These are phyloP conservation scores for Phoenix roebelenii DNA, from an alignment of 176 grass and related monocot genomes.

Conservation along the genomic window DNA sequence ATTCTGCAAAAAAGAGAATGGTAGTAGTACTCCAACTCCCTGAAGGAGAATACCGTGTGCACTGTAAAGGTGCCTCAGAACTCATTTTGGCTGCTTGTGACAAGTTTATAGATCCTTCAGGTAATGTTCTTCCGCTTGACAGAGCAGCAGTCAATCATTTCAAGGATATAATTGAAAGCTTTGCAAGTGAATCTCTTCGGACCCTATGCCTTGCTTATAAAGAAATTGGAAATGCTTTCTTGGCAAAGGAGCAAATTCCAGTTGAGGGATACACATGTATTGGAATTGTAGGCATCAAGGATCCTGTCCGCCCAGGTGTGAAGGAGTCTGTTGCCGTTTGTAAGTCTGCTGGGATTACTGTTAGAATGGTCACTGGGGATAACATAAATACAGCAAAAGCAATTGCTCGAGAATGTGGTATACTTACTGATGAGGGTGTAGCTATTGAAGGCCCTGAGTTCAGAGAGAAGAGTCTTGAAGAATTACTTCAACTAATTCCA, in stretches of 20 bases:
- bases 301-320: slow-evolving; percentile 12
- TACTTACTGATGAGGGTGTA: slow-evolving; percentile 10
- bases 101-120: slow-evolving; percentile 11
- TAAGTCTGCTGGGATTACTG: slow-evolving; percentile 10
- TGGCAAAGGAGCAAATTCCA: not conserved
- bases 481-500: slow-evolving; percentile 6
- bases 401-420: slow-evolving; percentile 18
- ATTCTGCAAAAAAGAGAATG: slow-evolving; percentile 15
- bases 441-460: slow-evolving; percentile 16
- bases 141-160: slow-evolving; percentile 4
- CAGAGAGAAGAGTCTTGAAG: slow-evolving; percentile 6
- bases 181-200: slow-evolving; percentile 14
- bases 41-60: slow-evolving; percentile 1
- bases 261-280: slow-evolving; percentile 11
- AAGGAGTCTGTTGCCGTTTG: slow-evolving; percentile 15
- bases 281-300: slow-evolving; percentile 18
- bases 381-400: slow-evolving; percentile 21
- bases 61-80: slow-evolving; percentile 18
- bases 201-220: slow-evolving; percentile 15
- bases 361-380: slow-evolving; percentile 14
- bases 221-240: slow-evolving; percentile 5
- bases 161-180: slow-evolving; percentile 2
- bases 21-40: slow-evolving; percentile 8
- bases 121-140: slow-evolving; percentile 9
- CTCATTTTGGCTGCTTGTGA: slow-evolving; percentile 8